Conservation (phyloP, 768 basidiomycete species). For the Leccinum pellstonianum region DNA sequence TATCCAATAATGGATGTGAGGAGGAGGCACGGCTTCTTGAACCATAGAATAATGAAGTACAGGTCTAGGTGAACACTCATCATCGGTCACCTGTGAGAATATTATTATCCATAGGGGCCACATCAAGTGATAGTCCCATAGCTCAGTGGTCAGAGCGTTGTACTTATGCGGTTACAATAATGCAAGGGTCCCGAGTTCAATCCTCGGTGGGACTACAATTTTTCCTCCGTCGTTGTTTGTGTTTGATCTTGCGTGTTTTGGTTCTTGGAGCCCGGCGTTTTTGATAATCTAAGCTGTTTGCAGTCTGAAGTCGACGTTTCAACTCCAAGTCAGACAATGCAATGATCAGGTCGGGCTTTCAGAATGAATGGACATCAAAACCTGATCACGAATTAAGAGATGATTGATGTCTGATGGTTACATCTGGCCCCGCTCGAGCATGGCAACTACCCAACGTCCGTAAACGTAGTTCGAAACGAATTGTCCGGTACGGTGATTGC, state of each 20-base stretch:
- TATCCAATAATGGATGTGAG: conserved; percentile 42
- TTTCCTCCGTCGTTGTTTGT: conserved; percentile 13
- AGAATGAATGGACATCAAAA: neutral
- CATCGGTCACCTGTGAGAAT: neutral
- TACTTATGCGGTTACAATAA: conserved; percentile 56
- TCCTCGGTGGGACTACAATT: conserved; percentile 59
- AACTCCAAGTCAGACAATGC: neutral
- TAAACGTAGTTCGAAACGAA: neutral
- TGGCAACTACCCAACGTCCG: neutral
- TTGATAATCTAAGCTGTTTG: neutral
- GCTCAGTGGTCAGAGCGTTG: conserved; percentile 64
- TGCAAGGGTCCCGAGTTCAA: conserved; percentile 66
- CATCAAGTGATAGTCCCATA: conserved; percentile 42
- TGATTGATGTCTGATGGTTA: neutral
- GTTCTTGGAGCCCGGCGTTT: neutral
- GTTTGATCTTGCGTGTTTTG: neutral
- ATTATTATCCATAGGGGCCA: neutral
- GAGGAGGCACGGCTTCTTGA: conserved; percentile 39
- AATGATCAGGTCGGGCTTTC: no score
- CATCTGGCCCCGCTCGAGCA: neutral
- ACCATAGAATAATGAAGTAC: conserved; percentile 11
- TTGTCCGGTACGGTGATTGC: conserved; percentile 15
- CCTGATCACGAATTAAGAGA: neutral
- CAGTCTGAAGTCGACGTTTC: neutral
- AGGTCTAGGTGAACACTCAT: neutral